Evolutionary conservation across 164 flowering plant species (phyloP).

Genomic region (Magnolia officinalis): DNA sequence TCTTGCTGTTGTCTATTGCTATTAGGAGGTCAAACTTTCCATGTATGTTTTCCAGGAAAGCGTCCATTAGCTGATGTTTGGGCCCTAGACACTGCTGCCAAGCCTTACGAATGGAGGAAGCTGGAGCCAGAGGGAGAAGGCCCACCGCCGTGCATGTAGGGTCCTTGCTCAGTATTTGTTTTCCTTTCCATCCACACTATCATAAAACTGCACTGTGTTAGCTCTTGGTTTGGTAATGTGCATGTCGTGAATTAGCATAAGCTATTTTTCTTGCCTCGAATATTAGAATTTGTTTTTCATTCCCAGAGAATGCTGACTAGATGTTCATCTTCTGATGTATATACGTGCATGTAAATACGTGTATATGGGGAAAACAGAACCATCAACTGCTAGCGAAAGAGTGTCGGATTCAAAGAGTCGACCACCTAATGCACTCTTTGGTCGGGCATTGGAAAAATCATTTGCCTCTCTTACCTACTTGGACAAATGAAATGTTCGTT

Average conservation of each 20-base stretch:
- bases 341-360: neutral
- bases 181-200: neutral
- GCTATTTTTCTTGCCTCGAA: neutral
- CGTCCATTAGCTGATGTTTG: conserved; percentile 98
- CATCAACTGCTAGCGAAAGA: neutral
- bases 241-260: neutral
- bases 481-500: neutral
- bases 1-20: neutral
- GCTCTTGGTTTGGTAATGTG: neutral
- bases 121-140: conserved; percentile 99
- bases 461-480: neutral
- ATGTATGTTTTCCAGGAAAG: conserved; percentile 54
- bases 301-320: neutral
- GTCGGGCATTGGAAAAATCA: neutral
- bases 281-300: neutral
- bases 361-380: neutral
- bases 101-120: conserved; percentile 99
- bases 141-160: conserved; percentile 99
- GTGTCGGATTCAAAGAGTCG: neutral
- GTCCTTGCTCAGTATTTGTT: neutral
- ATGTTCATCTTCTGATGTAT: neutral
- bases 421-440: neutral
- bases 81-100: conserved; percentile 99
- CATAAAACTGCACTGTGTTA: neutral
- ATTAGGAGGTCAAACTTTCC: conserved; percentile 1